Percentiles rank a stretch among this genome's conserved stretches.
phyloP scores from a whole-genome alignment of 1,284 basidiomycete genomes.

The Melampsora americana region DNA sequence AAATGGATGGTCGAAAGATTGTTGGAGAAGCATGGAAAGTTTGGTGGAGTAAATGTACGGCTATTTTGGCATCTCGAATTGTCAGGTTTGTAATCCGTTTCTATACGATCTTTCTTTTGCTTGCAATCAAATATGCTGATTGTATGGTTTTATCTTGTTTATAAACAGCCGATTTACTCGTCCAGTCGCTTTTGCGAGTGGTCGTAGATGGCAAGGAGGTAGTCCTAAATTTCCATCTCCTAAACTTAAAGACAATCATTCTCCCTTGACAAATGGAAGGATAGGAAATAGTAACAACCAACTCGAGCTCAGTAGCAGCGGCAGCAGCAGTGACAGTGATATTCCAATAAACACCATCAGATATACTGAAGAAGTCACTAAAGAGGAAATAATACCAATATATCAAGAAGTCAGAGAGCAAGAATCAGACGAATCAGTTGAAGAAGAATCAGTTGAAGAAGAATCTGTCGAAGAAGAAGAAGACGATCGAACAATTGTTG shows the following conservation, averaged over 20 bases:
- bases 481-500: constrained; percentile 29
- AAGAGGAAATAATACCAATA: neutral
- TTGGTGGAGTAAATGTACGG: constrained; percentile 38
- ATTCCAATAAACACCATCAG: neutral
- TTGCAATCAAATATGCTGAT: neutral
- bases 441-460: neutral
- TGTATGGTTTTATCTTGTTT: neutral
- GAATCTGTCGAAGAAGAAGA: neutral
- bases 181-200: constrained; percentile 11
- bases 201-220: constrained; percentile 9
- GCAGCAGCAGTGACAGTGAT: neutral
- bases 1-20: constrained; percentile 10
- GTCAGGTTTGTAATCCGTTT: constrained; percentile 22
- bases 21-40: constrained; percentile 35
- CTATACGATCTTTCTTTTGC: neutral
- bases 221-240: constrained; percentile 11
- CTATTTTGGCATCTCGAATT: constrained; percentile 36
- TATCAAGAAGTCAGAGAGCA: neutral
- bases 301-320: constrained; percentile 26
- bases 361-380: neutral
- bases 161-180: constrained; percentile 32
- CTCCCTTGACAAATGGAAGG: neutral
- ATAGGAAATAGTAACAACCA: neutral
- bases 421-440: neutral
- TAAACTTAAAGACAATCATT: neutral